phyloP scores from a whole-genome alignment of 2,329 filamentous ascomycete species.

The Pseudogymnoascus sp. region DNA sequence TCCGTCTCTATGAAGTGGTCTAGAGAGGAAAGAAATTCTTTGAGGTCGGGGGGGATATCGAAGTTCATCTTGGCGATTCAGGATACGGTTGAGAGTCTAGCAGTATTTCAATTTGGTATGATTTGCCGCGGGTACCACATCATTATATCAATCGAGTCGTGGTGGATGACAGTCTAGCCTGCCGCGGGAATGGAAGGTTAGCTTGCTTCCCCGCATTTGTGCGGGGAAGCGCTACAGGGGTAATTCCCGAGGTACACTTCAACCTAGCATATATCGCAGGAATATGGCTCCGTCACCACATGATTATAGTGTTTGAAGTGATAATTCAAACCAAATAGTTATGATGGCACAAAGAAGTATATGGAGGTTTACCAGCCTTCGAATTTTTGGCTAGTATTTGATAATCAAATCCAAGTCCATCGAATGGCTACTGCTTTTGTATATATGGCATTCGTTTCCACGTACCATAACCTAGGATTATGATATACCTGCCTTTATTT shows the following conservation, averaged over 20 bases:
- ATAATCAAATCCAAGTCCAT: too few relatives aligned
- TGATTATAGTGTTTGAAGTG: neutral
- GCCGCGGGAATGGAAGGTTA: neutral
- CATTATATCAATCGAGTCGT: neutral
- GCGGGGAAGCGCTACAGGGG: neutral
- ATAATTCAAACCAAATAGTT: neutral
- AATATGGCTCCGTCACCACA: neutral
- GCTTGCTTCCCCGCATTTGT: neutral
- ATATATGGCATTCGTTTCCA: too few relatives aligned
- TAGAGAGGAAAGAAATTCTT: constrained; percentile 40
- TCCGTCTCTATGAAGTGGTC: constrained; percentile 49
- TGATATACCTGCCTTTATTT: too few relatives aligned
- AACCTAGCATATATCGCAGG: neutral
- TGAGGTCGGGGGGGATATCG: constrained; percentile 43
- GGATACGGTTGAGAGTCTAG: constrained; percentile 14
- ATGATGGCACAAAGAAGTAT: too few relatives aligned
- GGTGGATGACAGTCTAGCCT: neutral
- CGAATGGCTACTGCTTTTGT: too few relatives aligned
- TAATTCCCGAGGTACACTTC: constrained; percentile 4
- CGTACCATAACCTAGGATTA: too few relatives aligned
- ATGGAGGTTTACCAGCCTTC: too few relatives aligned
- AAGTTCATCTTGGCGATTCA: constrained; percentile 41
- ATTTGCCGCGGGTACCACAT: neutral
- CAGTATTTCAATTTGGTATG: neutral
- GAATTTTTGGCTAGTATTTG: too few relatives aligned